Percentiles rank a stretch among this genome's conserved stretches.
Conservation (phyloP, 2,329 filamentous ascomycete species). For the Fusarium sp. region DNA sequence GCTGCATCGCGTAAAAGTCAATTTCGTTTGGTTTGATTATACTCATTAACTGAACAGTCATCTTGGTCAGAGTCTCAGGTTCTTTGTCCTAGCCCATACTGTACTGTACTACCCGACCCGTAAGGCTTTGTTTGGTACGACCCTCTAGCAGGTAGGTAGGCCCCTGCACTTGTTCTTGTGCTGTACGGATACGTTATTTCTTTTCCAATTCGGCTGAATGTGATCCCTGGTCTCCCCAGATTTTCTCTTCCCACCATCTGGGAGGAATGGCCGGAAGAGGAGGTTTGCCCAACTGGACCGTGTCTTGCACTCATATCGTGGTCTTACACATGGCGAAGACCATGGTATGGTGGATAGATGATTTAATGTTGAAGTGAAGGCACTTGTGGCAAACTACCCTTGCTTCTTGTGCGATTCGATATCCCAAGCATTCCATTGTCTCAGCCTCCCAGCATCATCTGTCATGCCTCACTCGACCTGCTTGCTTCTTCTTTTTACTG, state of each 20-base stretch:
- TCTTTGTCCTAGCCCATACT: neutral
- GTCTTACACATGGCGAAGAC: conserved; percentile 10
- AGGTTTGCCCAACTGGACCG: conserved; percentile 9
- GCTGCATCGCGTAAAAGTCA: neutral
- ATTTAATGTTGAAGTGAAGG: neutral
- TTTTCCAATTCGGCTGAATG: conserved; percentile 30
- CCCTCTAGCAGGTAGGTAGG: conserved; percentile 12
- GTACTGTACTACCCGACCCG: neutral
- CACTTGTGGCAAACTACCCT: conserved; percentile 10
- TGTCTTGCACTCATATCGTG: conserved; percentile 36
- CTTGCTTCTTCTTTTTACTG: neutral
- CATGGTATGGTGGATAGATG: neutral
- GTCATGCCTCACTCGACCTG: conserved; percentile 11
- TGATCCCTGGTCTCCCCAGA: conserved; percentile 15
- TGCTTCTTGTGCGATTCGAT: conserved; percentile 9
- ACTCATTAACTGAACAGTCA: neutral
- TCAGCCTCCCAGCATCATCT: conserved; percentile 19
- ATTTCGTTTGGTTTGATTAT: neutral
- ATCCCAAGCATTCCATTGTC: conserved; percentile 33
- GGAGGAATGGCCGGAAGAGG: conserved; percentile 29
- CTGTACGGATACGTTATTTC: neutral
- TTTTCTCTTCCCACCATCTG: conserved; percentile 25
- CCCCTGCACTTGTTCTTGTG: neutral
- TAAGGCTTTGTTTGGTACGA: neutral
- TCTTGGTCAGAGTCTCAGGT: neutral